Evolutionary conservation across 495 filamentous ascomycete species (phyloP).

Genomic region (Podospora comata): DNA sequence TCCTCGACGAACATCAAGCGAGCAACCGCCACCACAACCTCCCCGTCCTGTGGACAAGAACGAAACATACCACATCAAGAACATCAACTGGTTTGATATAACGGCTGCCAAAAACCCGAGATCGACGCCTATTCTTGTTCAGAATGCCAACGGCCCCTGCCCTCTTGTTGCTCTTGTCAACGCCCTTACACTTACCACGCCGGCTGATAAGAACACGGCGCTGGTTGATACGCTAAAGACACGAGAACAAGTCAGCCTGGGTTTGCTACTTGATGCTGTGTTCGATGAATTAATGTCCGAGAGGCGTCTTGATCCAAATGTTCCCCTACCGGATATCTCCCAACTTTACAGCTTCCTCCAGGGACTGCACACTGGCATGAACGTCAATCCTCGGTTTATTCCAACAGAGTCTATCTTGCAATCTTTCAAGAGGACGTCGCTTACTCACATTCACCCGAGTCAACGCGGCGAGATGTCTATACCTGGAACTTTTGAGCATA

Average conservation of each 20-base stretch:
- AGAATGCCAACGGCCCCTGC: conserved; percentile 92
- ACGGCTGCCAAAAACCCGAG: conserved; percentile 40
- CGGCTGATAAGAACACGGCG: conserved; percentile 59
- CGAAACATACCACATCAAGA: conserved; percentile 50
- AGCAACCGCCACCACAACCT: conserved; percentile 34
- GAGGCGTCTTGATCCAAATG: conserved; percentile 42
- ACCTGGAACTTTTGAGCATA: conserved; percentile 76
- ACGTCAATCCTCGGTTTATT: conserved; percentile 91
- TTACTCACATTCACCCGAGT: conserved; percentile 41
- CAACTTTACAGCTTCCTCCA: conserved; percentile 85
- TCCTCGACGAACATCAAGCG: conserved; percentile 36
- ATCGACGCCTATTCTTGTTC: conserved; percentile 75
- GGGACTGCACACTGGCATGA: conserved; percentile 94
- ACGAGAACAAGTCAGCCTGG: conserved; percentile 84
- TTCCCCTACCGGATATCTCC: conserved; percentile 71
- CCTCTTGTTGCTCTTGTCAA: conserved; percentile 93
- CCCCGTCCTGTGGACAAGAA: conserved; percentile 39
- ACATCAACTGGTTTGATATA: conserved; percentile 45
- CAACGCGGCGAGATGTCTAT: conserved; percentile 44
- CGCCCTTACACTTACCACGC: conserved; percentile 77
- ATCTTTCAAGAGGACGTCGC: conserved; percentile 43
- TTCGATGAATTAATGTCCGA: conserved; percentile 86
- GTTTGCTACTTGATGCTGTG: conserved; percentile 77
- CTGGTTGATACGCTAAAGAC: conserved; percentile 71
- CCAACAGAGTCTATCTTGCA: conserved; percentile 39